These are phyloP conservation scores for Aspergillus sergii DNA, from an alignment of 2,329 filamentous ascomycete species.

Conservation along the genomic window DNA sequence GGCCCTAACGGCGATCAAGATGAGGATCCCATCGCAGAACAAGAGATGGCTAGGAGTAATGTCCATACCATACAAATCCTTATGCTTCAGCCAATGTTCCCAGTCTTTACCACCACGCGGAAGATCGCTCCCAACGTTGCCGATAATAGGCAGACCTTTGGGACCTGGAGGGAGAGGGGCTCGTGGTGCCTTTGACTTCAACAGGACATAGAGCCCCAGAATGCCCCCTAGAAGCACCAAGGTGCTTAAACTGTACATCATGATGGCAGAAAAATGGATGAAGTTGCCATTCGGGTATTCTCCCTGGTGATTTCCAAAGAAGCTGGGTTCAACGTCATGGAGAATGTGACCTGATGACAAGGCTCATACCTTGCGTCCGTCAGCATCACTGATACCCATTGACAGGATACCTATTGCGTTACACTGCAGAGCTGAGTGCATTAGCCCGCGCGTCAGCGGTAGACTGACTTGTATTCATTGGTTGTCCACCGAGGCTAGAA, in stretches of 20 bases:
- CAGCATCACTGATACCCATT: not conserved
- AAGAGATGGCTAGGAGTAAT: too few relatives aligned
- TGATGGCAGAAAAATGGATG: not conserved
- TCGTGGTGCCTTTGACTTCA: not conserved
- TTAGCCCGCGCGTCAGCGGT: too few relatives aligned
- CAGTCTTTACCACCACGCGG: slow-evolving; percentile 43
- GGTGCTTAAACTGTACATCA: not conserved
- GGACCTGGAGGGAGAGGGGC: slow-evolving; percentile 50
- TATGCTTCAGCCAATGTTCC: slow-evolving; percentile 46
- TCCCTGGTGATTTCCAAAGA: not conserved
- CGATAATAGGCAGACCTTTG: slow-evolving; percentile 49
- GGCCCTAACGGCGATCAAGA: slow-evolving; percentile 21
- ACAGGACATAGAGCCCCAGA: not conserved
- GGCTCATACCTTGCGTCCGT: not conserved
- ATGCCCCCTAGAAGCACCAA: not conserved
- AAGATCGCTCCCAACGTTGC: slow-evolving; percentile 51
- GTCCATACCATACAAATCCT: slow-evolving; percentile 37
- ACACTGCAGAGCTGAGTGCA: not conserved
- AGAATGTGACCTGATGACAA: not conserved
- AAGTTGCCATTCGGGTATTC: not conserved
- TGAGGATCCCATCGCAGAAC: not conserved
- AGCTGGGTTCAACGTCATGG: not conserved
- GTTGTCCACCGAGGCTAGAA: not conserved
- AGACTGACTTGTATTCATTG: not conserved
- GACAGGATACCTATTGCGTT: not conserved